Evolutionary conservation across 177 flowering plant genomes (phyloP).

Genomic region (Telopea speciosissima): DNA sequence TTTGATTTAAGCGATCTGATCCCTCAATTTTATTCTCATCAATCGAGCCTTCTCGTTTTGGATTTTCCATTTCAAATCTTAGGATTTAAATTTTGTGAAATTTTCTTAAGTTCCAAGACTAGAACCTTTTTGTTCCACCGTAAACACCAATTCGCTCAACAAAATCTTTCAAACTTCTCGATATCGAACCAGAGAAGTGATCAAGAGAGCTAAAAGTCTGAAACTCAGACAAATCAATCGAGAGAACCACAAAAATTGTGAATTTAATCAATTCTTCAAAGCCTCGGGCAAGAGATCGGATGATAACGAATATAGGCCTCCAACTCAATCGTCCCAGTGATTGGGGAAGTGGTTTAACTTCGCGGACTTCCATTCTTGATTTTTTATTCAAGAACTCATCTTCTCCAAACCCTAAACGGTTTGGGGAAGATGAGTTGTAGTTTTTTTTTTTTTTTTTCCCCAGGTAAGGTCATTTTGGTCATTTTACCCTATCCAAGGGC

Average conservation of each 20-base stretch:
- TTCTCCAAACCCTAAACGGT: no score
- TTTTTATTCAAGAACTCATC: no score
- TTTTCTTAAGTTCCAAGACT: neutral
- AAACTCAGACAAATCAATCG: neutral
- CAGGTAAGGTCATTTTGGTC: no score
- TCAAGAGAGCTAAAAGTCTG: neutral
- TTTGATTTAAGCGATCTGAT: conserved; percentile 12
- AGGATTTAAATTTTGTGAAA: neutral
- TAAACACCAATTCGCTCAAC: neutral
- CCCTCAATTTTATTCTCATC: conserved; percentile 14
- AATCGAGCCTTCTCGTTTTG: conserved; percentile 20
- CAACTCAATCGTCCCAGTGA: neutral
- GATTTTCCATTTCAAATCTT: conserved; percentile 26
- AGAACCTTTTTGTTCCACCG: neutral
- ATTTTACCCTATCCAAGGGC: no score
- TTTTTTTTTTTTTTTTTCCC: no score
- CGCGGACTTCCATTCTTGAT: no score
- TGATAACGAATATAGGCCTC: neutral
- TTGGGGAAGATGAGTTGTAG: no score
- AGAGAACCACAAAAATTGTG: neutral
- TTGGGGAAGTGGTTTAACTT: no score
- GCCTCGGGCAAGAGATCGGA: neutral
- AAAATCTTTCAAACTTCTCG: neutral
- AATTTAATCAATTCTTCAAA: neutral
- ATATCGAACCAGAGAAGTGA: neutral